phyloP scores from a whole-genome alignment of 2,329 filamentous ascomycete genomes.

The Colletotrichum plurivorum region DNA sequence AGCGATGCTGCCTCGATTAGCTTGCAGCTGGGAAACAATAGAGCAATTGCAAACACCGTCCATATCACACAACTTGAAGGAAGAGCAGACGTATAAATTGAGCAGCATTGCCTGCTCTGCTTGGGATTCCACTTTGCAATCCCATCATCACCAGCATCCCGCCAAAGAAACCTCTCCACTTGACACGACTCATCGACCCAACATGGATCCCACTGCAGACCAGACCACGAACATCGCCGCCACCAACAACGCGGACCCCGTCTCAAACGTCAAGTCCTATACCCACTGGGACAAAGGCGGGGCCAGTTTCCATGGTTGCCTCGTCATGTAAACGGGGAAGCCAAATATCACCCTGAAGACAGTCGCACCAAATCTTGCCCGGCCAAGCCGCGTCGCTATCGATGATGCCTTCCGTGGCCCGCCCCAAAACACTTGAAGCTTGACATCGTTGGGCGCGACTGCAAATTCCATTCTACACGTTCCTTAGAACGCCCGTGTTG shows the following conservation, averaged over 20 bases:
- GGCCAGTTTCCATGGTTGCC: conserved; percentile 7
- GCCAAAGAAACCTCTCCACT: too few relatives aligned
- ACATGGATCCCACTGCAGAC: background rate
- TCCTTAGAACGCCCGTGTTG: background rate
- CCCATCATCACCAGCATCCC: background rate
- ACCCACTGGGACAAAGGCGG: conserved; percentile 3
- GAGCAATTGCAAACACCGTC: too few relatives aligned
- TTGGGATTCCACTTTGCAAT: background rate
- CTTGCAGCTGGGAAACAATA: too few relatives aligned
- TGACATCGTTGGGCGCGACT: too few relatives aligned
- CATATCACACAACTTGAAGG: too few relatives aligned
- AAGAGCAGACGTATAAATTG: too few relatives aligned
- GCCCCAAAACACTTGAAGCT: too few relatives aligned
- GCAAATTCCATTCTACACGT: background rate
- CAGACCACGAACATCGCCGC: background rate
- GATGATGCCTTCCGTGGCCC: too few relatives aligned
- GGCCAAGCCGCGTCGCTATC: too few relatives aligned
- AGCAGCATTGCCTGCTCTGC: too few relatives aligned
- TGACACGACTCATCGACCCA: background rate
- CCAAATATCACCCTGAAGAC: background rate
- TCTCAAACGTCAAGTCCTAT: background rate
- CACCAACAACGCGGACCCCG: conserved; percentile 1
- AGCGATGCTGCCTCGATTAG: too few relatives aligned
- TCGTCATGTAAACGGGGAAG: conserved; percentile 17
- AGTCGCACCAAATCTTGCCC: too few relatives aligned